Base-by-base conservation (phyloP, 1,284 basidiomycete species). In the Inonotus obliquus region DNA sequence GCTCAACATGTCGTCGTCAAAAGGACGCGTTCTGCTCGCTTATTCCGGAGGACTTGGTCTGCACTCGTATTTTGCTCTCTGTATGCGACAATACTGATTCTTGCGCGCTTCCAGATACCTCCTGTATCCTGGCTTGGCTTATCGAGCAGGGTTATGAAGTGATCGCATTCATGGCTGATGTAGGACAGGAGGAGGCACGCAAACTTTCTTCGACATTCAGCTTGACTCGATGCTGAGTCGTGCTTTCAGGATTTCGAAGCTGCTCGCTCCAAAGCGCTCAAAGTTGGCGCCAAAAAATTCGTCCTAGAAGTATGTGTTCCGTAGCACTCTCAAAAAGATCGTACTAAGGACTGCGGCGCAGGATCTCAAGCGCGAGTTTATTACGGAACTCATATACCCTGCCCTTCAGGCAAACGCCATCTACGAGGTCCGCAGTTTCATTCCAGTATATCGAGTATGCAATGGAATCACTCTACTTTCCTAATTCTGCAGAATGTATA, bases 141-240 rank as follows among this genome's bases (percentile, higher is more conserved):
- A 96, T 98, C 75, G 96, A 99, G 75, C 83, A 98, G 75, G 95
- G 94, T 60, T 98, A 98, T 78, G 93, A 98, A 72, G 96, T 98
- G 66, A 87, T 92, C 69, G 94, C 96, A 45, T 99, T 96, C 84
- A 97, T 99, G 95, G 96, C 96, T 56, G 94, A 98, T 79, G 94
- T 98, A 67, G 96, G 96, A 32, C 96, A 98, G 76, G 95, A 98
- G 76, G 96, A 99, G 82, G 92, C 87, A 63, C 59, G 76, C 51
- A 37, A 4, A 1, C 14, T n/a, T 1, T 27, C 19, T 5, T 9
- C 14, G 19, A 63, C 35, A 32, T 54, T 37, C 25, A 29, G 25
- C 2, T 53, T 37, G 48, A 59, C 41, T 14, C 17, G 56, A 37
- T 38, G 1, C 38, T 57, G 38, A 65, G 23, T 27, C 52, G 32